Evolutionary conservation across 2,329 filamentous ascomycete species (phyloP).

Genomic region (Myriosclerotinia curreyana): DNA sequence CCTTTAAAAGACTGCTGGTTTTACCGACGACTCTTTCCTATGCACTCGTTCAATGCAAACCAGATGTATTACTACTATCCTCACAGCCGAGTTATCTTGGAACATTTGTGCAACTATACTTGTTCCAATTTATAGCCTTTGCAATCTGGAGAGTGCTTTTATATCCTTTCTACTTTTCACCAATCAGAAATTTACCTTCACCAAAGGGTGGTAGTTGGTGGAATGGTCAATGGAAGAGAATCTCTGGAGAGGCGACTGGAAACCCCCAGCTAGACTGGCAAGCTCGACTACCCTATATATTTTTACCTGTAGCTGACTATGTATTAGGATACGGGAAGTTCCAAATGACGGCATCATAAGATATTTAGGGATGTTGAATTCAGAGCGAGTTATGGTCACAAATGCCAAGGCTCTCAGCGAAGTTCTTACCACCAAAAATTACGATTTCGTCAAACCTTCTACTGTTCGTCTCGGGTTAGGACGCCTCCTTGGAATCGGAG

Average conservation of each 20-base stretch:
- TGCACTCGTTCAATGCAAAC: slow-evolving; percentile 28
- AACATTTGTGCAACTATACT: slow-evolving; percentile 44
- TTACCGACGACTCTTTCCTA: slow-evolving; percentile 31
- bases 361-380: slow-evolving; percentile 60
- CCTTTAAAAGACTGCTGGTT: slow-evolving; percentile 31
- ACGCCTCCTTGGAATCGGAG: slow-evolving; percentile 64
- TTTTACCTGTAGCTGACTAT: not conserved
- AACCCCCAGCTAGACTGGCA: slow-evolving; percentile 41
- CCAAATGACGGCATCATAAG: slow-evolving; percentile 68
- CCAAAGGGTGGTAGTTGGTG: slow-evolving; percentile 46
- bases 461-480: slow-evolving; percentile 55
- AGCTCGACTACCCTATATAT: not conserved
- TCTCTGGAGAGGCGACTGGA: slow-evolving; percentile 44
- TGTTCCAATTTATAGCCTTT: slow-evolving; percentile 40
- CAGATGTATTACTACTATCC: slow-evolving; percentile 33
- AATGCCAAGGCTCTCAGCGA: slow-evolving; percentile 66
- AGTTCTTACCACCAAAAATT: slow-evolving; percentile 64
- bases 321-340: slow-evolving; percentile 53
- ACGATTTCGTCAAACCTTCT: slow-evolving; percentile 65
- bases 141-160: slow-evolving; percentile 47
- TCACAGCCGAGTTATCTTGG: slow-evolving; percentile 39
- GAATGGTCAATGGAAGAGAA: slow-evolving; percentile 45
- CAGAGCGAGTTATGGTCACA: slow-evolving; percentile 59
- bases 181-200: slow-evolving; percentile 54
- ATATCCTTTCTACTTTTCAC: slow-evolving; percentile 57